phyloP scores from a whole-genome alignment of 306 rosid genomes.

The Trifolium repens region DNA sequence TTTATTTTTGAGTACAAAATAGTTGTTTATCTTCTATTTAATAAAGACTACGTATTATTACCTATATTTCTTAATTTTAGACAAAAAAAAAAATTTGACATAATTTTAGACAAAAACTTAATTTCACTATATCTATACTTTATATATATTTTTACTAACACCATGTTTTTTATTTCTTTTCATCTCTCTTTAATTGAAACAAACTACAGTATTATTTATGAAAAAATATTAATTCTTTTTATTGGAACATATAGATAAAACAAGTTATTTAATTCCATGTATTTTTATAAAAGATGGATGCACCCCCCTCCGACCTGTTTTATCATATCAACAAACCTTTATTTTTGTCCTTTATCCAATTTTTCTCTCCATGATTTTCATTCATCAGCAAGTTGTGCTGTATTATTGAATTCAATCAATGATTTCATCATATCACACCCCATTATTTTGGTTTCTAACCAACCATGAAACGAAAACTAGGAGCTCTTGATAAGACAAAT shows the following conservation, averaged over 20 bases:
- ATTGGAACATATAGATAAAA: neutral
- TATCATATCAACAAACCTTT: slow-evolving; percentile 1
- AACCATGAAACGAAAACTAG: slow-evolving; percentile 1
- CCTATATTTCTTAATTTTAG: too few species aligned
- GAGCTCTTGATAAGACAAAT: neutral
- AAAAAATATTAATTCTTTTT: too few species aligned
- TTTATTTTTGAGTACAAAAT: too few species aligned
- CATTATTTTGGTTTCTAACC: neutral
- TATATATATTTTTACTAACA: too few species aligned
- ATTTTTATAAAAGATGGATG: neutral
- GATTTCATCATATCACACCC: slow-evolving; percentile 30
- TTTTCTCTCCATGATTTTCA: slow-evolving; percentile 12
- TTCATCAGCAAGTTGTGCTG: slow-evolving; percentile 20
- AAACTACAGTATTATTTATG: too few species aligned
- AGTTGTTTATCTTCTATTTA: too few species aligned
- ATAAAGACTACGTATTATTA: too few species aligned
- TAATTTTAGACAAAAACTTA: too few species aligned
- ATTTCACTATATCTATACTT: too few species aligned
- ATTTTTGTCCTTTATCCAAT: slow-evolving; percentile 24
- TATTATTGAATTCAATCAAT: slow-evolving; percentile 34
- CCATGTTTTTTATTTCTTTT: too few species aligned
- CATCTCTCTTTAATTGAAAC: too few species aligned
- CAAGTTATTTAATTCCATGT: neutral
- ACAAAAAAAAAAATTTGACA: too few species aligned
- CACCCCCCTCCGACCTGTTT: slow-evolving; percentile 4